Conservation (phyloP, 140 eudicot genomes). For the Cichorium intybus region DNA sequence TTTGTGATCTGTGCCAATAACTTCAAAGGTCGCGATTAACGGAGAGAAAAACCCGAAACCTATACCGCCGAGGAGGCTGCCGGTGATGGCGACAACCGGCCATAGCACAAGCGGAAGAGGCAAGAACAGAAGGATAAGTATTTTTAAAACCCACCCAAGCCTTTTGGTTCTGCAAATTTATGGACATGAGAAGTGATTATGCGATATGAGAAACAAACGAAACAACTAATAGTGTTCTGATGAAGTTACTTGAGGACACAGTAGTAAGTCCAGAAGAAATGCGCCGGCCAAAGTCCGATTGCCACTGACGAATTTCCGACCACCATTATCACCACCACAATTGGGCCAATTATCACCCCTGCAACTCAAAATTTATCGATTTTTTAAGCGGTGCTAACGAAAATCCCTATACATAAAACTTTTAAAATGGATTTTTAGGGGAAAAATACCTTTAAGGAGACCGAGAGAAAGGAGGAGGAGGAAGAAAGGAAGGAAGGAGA, state of each 20-base stretch:
- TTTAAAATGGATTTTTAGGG: background rate
- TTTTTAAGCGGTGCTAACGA: background rate
- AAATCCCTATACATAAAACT: background rate
- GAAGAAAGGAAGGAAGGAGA: slow-evolving; percentile 80
- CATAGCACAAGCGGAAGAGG: slow-evolving; percentile 73
- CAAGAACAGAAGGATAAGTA: slow-evolving; percentile 45
- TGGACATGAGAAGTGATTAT: background rate
- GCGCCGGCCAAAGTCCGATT: slow-evolving; percentile 87
- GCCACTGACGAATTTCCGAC: slow-evolving; percentile 77
- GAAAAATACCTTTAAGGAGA: slow-evolving; percentile 53
- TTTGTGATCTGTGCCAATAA: slow-evolving; percentile 47
- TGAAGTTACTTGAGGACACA: slow-evolving; percentile 61
- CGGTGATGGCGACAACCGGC: slow-evolving; percentile 52
- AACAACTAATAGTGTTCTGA: background rate
- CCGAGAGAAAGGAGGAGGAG: slow-evolving; percentile 69
- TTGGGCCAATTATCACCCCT: slow-evolving; percentile 62
- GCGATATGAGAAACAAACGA: background rate
- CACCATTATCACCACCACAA: slow-evolving; percentile 47
- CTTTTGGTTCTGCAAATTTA: slow-evolving; percentile 58
- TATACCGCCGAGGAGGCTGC: slow-evolving; percentile 76
- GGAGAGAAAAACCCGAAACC: slow-evolving; percentile 85
- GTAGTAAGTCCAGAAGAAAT: slow-evolving; percentile 85
- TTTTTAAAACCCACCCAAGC: slow-evolving; percentile 75
- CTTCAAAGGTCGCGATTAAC: slow-evolving; percentile 84
- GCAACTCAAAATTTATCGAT: slow-evolving; percentile 2